phyloP scores from a whole-genome alignment of 768 basidiomycete species.

The Mycena latifolia region DNA sequence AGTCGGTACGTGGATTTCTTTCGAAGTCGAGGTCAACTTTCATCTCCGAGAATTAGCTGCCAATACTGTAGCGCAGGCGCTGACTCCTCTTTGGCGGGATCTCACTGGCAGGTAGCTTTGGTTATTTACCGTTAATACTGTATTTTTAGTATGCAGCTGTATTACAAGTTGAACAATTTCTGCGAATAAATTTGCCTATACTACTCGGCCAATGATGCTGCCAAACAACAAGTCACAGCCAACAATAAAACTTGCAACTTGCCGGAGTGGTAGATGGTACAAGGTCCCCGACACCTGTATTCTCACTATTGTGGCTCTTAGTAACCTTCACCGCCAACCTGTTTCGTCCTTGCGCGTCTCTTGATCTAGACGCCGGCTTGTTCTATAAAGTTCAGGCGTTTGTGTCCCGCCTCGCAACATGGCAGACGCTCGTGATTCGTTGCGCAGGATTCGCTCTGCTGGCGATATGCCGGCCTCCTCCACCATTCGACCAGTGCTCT shows the following conservation, averaged over 20 bases:
- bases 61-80: slow-evolving; percentile 79
- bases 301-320: not conserved
- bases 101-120: slow-evolving; percentile 42
- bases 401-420: slow-evolving; percentile 4
- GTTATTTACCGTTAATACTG: slow-evolving; percentile 8
- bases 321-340: not conserved
- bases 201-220: too few relatives aligned
- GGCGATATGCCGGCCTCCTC: slow-evolving; percentile 49
- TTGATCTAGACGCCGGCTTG: slow-evolving; percentile 9
- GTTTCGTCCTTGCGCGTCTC: slow-evolving; percentile 14
- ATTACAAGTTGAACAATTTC: slow-evolving; percentile 1
- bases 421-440: slow-evolving; percentile 32
- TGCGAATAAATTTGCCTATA: too few relatives aligned
- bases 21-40: not conserved
- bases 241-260: too few relatives aligned
- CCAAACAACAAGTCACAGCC: too few relatives aligned
- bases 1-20: slow-evolving; percentile 61
- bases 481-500: slow-evolving; percentile 42
- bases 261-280: too few relatives aligned
- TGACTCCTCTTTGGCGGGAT: slow-evolving; percentile 76
- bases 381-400: slow-evolving; percentile 6
- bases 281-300: not conserved
- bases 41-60: slow-evolving; percentile 47
- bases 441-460: slow-evolving; percentile 55
- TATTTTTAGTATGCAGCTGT: slow-evolving; percentile 31